Evolutionary conservation across 768 basidiomycete species (phyloP), one percentile per base, ranked within the genome.

Genomic region (Suillus subaureus): DNA sequence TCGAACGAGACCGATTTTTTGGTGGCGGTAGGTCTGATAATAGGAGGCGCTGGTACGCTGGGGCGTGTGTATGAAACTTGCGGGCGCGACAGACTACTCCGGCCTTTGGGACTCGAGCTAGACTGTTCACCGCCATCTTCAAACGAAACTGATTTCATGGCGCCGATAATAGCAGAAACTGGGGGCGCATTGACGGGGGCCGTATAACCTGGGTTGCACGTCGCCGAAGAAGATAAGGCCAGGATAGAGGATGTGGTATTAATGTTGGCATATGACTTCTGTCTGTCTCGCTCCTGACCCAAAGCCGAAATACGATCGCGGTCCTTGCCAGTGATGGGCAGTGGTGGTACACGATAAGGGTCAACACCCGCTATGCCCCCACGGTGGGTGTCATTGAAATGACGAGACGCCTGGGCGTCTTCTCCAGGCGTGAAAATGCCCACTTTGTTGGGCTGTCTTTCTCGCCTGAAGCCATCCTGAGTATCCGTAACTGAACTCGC

Each of bases 281-380:
- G 18, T 54, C 52, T 54, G 28, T 54, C 55, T 35, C 75, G 75
- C 45, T 72, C 71, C 55, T 73, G 76, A 28, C 75, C 76, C 4
- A 61, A 62, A 0, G 66, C 60, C 18, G 70, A 66, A 21, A 74
- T 71, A 37, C 67, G 69, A 64, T 72, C 58, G 33, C 67, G 68
- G 54, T 78, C 77, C 21, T 72, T 66, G 26, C 51, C 7, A 28
- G 51, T 8, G 23, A 78, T 76, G 52, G 80, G 79, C 33, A 78
- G 67, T n/a, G 79, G 79, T 0, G 81, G 73, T 2, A 80, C 75
- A 13, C 82, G 83, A 60, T 79, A 80, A 9, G 83, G 84, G 21
- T 79, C 77, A 31, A 80, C 80, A 65, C 85, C 85, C 13, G 85
- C 78, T 21, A 76, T 81, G 66, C 85, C 86, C 54, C 82, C 80